phyloP scores from a whole-genome alignment of 164 flowering plant genomes.

The Vitis labrusca region DNA sequence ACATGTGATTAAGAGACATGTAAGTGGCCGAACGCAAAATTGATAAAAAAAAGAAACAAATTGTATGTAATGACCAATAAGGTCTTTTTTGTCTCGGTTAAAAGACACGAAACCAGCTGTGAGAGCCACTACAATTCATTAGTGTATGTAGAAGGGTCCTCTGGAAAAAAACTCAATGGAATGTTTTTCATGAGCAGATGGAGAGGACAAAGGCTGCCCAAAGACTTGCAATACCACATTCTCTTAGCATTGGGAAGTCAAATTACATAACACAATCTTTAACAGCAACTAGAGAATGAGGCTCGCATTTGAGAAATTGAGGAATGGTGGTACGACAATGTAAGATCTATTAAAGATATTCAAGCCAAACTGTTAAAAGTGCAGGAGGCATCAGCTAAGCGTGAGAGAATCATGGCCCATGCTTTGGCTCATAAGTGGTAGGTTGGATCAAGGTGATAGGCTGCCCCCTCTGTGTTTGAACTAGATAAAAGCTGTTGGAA shows the following conservation, averaged over 20 bases:
- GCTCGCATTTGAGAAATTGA: too few relatives aligned
- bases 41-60: conserved; percentile 28
- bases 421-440: too few relatives aligned
- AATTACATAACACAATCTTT: too few relatives aligned
- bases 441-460: too few relatives aligned
- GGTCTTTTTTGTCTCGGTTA: conserved; percentile 28
- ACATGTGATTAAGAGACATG: background rate
- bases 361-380: too few relatives aligned
- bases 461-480: too few relatives aligned
- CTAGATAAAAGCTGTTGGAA: too few relatives aligned
- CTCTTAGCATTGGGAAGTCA: conserved; percentile 52
- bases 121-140: conserved; percentile 30
- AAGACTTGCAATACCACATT: conserved; percentile 27
- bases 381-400: too few relatives aligned
- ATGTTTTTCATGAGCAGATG: conserved; percentile 33
- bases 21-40: conserved; percentile 36
- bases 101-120: conserved; percentile 16
- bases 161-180: conserved; percentile 31
- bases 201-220: conserved; percentile 39
- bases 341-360: too few relatives aligned
- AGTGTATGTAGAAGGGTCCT: conserved; percentile 25
- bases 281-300: too few relatives aligned
- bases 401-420: too few relatives aligned
- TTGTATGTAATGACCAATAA: conserved; percentile 17
- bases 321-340: too few relatives aligned